Evolutionary conservation across 2,329 filamentous ascomycete species (phyloP), one percentile per base, ranked within the genome.

Genomic region (Bimuria novae-zelandiae): DNA sequence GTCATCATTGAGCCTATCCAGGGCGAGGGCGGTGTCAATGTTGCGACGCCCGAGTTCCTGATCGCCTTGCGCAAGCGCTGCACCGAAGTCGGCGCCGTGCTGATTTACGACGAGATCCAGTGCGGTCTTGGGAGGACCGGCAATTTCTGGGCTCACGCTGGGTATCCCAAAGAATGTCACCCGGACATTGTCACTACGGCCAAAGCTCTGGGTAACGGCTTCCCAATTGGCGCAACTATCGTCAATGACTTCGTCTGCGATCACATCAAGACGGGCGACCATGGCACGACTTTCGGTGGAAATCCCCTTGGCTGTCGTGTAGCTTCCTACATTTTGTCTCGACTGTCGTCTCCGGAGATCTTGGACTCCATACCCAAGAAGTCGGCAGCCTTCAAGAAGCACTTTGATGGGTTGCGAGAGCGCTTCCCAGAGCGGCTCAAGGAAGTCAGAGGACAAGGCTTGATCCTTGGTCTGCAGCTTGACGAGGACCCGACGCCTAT

Each of bases 1-100:
- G 94, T 99, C 17, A 92, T 99, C 52, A 84, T 99, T 40, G 94
- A 99, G 80, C 94, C 94, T 7, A 96, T 99, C 56, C 94, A 99
- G 77, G 94, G 94, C 53, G 94, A 99, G 77, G 94, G 94, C 14
- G 94, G 94, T 61, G 89, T 99, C 46, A 89, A 93, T 64, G 86
- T 89, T 10, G 94, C 90, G 3, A 88, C 83, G 0, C 85, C 89
- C 3, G 90, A 91, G 60, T 99, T 97, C 75, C 81, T 99, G 21
- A 74, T 86, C 21, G 89, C 91, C 0, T 83, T 99, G n/a, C 90
- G 91, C 53, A 84, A 83, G 69, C 85, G 92, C 54, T 97, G 92
- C 75, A 88, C 87, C 51, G 88, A 91, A 64, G 91, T 97, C 27
- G 91, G 90, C 46, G 92, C 93, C 1, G 85, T 97, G 3, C 79